phyloP scores from a whole-genome alignment of 352 stramenopile genomes.

The Globisporangium middletonii region DNA sequence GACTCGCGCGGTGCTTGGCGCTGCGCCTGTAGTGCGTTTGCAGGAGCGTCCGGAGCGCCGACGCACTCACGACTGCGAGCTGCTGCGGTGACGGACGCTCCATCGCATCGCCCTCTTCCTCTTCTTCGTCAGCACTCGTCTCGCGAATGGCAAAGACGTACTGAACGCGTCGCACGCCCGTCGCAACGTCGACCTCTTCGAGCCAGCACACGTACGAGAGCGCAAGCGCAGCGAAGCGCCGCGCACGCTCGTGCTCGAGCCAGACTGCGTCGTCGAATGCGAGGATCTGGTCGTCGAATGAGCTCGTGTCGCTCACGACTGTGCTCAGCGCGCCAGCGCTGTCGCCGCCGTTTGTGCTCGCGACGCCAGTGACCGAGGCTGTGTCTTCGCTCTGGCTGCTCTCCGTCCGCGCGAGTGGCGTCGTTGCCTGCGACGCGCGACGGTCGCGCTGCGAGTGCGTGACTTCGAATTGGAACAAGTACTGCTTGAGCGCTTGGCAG shows the following conservation, averaged over 20 bases:
- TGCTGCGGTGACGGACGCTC: constrained; percentile 6
- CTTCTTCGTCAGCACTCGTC: background rate
- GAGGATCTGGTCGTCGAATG: constrained; percentile 28
- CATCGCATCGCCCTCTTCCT: constrained; percentile 3
- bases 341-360: constrained; percentile 22
- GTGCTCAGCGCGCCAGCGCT: constrained; percentile 29
- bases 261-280: constrained; percentile 27
- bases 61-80: constrained; percentile 63
- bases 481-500: constrained; percentile 54
- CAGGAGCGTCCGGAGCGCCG: constrained; percentile 46
- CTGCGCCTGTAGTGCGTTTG: constrained; percentile 16
- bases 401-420: constrained; percentile 7
- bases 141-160: constrained; percentile 53
- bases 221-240: constrained; percentile 30
- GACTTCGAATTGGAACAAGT: constrained; percentile 82
- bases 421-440: background rate
- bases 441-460: constrained; percentile 17
- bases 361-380: constrained; percentile 11
- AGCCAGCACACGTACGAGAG: constrained; percentile 66
- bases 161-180: constrained; percentile 51
- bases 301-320: constrained; percentile 44
- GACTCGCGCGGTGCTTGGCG: background rate
- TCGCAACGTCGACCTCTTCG: constrained; percentile 63
- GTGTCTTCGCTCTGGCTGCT: constrained; percentile 8
- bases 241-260: constrained; percentile 36